Percentiles rank a stretch among this genome's conserved stretches.
Conservation (phyloP, 2,329 filamentous ascomycete genomes). For the Diaporthe batatas region DNA sequence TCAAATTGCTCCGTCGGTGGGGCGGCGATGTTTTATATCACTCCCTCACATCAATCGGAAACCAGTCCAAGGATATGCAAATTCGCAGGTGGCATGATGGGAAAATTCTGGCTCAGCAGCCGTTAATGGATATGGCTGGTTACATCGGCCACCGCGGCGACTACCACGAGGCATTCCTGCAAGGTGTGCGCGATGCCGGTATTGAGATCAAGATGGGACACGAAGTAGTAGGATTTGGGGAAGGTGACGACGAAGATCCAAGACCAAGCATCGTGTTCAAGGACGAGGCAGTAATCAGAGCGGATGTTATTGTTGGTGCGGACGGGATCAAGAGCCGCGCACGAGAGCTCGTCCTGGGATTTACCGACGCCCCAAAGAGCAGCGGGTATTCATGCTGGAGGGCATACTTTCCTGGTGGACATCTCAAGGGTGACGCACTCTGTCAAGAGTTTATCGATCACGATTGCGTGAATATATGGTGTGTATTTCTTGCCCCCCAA, state of each 20-base stretch:
- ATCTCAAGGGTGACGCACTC: conserved; percentile 52
- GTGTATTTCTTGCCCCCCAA: neutral
- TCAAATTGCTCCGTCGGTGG: conserved; percentile 60
- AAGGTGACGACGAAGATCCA: conserved; percentile 43
- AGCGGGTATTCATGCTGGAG: conserved; percentile 67
- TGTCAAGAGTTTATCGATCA: conserved; percentile 57
- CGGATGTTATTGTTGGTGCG: conserved; percentile 64
- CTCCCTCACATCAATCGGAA: conserved; percentile 58
- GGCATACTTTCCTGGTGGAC: conserved; percentile 57
- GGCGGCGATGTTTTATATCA: conserved; percentile 54
- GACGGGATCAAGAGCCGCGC: conserved; percentile 67
- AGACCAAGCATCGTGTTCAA: conserved; percentile 52
- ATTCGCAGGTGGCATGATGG: conserved; percentile 63
- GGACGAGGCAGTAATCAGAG: conserved; percentile 54
- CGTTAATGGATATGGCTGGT: conserved; percentile 64
- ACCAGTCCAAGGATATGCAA: conserved; percentile 61
- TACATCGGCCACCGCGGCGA: conserved; percentile 61
- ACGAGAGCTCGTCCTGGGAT: conserved; percentile 64
- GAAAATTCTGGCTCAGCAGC: conserved; percentile 60
- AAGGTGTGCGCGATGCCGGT: conserved; percentile 54
- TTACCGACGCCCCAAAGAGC: conserved; percentile 64
- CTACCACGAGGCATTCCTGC: conserved; percentile 58
- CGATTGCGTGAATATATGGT: conserved; percentile 60
- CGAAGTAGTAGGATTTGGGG: conserved; percentile 55
- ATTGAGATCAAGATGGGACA: conserved; percentile 57